These are phyloP conservation scores for Phallus indusiatus DNA, from an alignment of 768 basidiomycete genomes.

Conservation along the genomic window DNA sequence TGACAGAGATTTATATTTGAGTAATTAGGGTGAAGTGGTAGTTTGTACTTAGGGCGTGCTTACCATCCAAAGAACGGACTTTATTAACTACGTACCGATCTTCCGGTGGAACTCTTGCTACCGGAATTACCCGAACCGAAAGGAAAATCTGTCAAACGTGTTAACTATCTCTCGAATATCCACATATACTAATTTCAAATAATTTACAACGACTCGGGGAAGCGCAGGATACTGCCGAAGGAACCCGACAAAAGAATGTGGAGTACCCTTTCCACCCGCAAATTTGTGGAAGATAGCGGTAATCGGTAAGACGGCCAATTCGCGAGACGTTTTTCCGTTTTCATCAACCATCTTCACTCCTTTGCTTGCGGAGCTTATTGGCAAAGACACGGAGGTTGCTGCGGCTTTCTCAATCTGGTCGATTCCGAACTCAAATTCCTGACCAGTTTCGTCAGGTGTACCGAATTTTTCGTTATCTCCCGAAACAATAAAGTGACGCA, in stretches of 20 bases:
- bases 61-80: conserved; percentile 46
- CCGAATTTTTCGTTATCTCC: conserved; percentile 15
- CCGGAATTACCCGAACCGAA: conserved; percentile 43
- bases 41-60: too few species aligned
- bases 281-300: conserved; percentile 53
- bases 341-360: conserved; percentile 1
- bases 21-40: not conserved
- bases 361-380: not conserved
- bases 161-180: not conserved
- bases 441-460: not conserved
- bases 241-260: conserved; percentile 58
- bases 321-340: conserved; percentile 10
- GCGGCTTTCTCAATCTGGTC: not conserved
- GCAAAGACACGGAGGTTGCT: not conserved
- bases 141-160: conserved; percentile 44
- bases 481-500: conserved; percentile 45
- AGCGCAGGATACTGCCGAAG: conserved; percentile 59
- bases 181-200: not conserved
- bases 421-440: not conserved
- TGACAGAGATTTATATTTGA: conserved; percentile 10
- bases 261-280: conserved; percentile 43
- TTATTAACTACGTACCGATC: conserved; percentile 51
- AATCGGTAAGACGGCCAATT: conserved; percentile 36
- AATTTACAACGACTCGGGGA: conserved; percentile 50
- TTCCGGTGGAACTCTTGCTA: conserved; percentile 36